Conservation (phyloP, 768 basidiomycete genomes). For the Tremella yokohamensis region DNA sequence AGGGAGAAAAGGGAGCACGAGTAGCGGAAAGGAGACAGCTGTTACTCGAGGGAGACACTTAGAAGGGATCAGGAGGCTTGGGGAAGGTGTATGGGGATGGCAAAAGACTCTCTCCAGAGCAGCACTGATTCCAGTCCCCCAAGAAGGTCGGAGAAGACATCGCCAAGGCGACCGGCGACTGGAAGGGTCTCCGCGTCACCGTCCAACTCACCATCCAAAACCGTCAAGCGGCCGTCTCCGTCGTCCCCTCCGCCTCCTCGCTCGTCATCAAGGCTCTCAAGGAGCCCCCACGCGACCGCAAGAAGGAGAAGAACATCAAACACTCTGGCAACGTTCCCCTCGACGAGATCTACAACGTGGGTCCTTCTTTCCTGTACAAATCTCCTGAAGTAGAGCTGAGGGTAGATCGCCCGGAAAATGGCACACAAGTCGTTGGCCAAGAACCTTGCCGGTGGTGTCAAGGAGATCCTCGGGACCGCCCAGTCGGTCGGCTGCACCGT, state of each 20-base stretch:
- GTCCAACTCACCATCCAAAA: slow-evolving; percentile 99
- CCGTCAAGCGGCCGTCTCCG: slow-evolving; percentile 93
- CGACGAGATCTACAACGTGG: slow-evolving; percentile 78
- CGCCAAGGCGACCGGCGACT: slow-evolving; percentile 93
- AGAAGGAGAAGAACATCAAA: slow-evolving; percentile 99
- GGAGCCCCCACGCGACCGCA: slow-evolving; percentile 98
- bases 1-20: too few species aligned
- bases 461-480: slow-evolving; percentile 97
- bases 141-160: slow-evolving; percentile 99
- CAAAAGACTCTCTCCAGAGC: background rate
- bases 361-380: slow-evolving; percentile 18
- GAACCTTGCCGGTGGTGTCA: slow-evolving; percentile 78
- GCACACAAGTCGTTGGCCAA: slow-evolving; percentile 88
- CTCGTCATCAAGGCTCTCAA: slow-evolving; percentile 98
- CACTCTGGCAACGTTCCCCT: slow-evolving; percentile 90
- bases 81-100: too few species aligned
- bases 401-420: slow-evolving; percentile 86
- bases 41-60: too few species aligned
- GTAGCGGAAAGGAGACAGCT: too few species aligned
- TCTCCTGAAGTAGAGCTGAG: background rate
- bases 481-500: slow-evolving; percentile 96
- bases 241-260: slow-evolving; percentile 94
- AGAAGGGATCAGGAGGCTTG: too few species aligned
- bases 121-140: slow-evolving; percentile 66
- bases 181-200: slow-evolving; percentile 99